phyloP scores from a whole-genome alignment of 75 land plant species.

The Azolla pinnata region DNA sequence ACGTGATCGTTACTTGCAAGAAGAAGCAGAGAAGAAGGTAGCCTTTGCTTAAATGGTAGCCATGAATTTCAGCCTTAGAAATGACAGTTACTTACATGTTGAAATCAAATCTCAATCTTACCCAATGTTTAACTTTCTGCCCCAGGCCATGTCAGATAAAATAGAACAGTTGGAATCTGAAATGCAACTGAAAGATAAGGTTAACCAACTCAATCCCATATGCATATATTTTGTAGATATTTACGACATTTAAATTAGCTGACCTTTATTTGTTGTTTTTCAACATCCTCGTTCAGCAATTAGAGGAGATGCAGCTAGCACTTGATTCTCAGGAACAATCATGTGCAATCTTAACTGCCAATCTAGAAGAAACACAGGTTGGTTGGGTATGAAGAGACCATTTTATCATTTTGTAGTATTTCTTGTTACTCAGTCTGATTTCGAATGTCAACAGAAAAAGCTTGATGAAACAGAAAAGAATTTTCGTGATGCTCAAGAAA shows the following conservation, averaged over 20 bases:
- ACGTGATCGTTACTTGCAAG: conserved; percentile 73
- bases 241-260: background rate
- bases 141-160: conserved; percentile 88
- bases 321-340: conserved; percentile 42
- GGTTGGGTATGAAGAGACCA: background rate
- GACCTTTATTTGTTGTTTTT: conserved; percentile 4
- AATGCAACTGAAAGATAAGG: conserved; percentile 84
- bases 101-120: too few species aligned
- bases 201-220: too few species aligned
- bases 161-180: conserved; percentile 82
- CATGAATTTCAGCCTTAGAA: too few species aligned
- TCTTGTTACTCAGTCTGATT: conserved; percentile 6
- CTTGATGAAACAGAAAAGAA: conserved; percentile 52
- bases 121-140: too few species aligned
- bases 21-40: conserved; percentile 99
- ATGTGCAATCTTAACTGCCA: conserved; percentile 42
- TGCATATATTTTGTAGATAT: background rate
- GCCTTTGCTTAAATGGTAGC: too few species aligned
- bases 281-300: conserved; percentile 50
- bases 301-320: conserved; percentile 53
- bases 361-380: conserved; percentile 67
- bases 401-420: background rate
- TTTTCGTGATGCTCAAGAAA: conserved; percentile 59
- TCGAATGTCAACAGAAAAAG: conserved; percentile 40
- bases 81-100: too few species aligned